phyloP scores from a whole-genome alignment of 1,284 basidiomycete species.

The Amanita bisporigera region DNA sequence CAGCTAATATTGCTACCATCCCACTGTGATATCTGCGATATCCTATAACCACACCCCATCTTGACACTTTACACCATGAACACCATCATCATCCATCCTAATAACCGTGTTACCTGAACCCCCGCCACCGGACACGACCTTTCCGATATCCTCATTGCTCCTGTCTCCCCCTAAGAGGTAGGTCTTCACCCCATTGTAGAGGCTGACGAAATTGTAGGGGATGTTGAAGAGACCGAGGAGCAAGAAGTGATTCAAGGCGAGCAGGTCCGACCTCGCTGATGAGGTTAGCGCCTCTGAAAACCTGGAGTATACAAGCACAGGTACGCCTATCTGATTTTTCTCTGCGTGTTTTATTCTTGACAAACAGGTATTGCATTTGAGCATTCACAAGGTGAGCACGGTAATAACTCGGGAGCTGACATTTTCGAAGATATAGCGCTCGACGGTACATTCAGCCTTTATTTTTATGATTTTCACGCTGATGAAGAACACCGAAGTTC shows the following conservation, averaged over 20 bases:
- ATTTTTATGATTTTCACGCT: background rate
- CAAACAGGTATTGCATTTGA: background rate
- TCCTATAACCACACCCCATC: no score
- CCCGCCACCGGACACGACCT: background rate
- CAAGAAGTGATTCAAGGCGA: no score
- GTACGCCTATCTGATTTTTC: background rate
- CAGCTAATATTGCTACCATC: no score
- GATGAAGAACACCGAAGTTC: background rate
- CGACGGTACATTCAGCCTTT: background rate
- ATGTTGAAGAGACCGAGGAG: no score
- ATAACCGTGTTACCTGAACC: background rate
- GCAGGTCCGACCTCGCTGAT: background rate
- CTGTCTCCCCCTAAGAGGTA: no score
- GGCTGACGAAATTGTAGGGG: no score
- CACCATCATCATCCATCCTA: no score
- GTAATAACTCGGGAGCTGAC: background rate
- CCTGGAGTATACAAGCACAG: background rate
- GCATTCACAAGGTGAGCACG: background rate
- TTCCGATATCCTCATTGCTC: no score
- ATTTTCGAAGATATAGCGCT: background rate
- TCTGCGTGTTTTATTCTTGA: background rate
- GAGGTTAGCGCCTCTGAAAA: background rate
- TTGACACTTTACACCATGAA: no score
- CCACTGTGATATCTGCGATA: no score
- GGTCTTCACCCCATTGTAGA: no score